Base-by-base conservation (phyloP, 345 rosid species). In the Camelina neglecta region DNA sequence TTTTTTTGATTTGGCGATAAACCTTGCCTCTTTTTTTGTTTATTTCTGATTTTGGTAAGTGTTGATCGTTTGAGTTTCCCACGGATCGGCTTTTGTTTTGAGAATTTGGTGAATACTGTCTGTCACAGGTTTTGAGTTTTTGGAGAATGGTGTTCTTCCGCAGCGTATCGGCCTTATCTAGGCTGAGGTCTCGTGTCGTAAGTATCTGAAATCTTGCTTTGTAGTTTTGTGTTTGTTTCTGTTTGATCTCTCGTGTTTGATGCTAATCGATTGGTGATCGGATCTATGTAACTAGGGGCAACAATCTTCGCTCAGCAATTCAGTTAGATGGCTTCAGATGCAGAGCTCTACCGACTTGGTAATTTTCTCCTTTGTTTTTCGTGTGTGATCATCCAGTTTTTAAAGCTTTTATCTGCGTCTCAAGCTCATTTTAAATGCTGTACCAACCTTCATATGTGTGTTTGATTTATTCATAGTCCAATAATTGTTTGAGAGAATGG, bases 291-390 rank as follows among this genome's bases (percentile, higher is more conserved):
- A 44, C 2, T 81, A 91, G 97, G 84, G 69, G 31, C 93, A 85
- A 41, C 97, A 86, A 13, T 82, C 93, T 54, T 81, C 72, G 70
- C 87, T 88, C 60, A 70, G 82, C 78, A 83, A 83, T 56, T 90
- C 97, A 0, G 85, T 89, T 2, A 81, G 98, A 90, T 90, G 97
- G 96, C 84, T 91, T 75, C 98, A 94, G 82, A 88, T 81, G 82
- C 96, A 88, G 85, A 84, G 62, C 75, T 86, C 93, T 38, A 78
- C 90, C 5, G 93, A 92, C 33, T 74, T 89, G 59, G 98, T 94
- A 83, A 65, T 66, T 36, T 21, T 69, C 47, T 45, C 26, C 8
- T 49, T 62, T 44, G 29, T 38, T n/a, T 15, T n/a, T 11, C 12
- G 13, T 11, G 20, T 47, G 18, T 56, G 70, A 47, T 60, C 48